A percentile compares a stretch with the other conserved stretches of the same genome.
These are phyloP conservation scores for Nyctanthes arbortristis DNA, from an alignment of 257 asterid genomes.

Conservation along the genomic window DNA sequence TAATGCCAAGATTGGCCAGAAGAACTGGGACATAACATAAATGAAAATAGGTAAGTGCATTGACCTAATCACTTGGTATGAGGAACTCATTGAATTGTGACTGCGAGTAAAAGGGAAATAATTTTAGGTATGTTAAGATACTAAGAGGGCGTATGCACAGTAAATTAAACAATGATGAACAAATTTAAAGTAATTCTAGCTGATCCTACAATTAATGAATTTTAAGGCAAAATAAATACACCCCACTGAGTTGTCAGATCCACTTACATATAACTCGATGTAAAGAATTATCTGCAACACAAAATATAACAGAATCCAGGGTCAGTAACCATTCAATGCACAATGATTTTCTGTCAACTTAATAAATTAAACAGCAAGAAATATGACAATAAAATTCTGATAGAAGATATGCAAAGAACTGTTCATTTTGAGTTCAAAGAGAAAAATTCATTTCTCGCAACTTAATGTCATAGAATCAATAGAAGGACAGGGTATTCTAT, in stretches of 20 bases:
- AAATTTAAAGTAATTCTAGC: neutral
- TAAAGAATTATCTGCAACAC: conserved; percentile 78
- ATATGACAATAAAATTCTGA: neutral
- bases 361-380: neutral
- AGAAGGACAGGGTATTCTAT: neutral
- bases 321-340: conserved; percentile 11
- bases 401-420: neutral
- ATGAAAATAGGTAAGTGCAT: neutral
- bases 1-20: neutral
- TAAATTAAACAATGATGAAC: neutral
- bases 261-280: conserved; percentile 92
- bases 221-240: neutral
- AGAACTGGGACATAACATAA: neutral
- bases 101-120: neutral
- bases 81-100: neutral
- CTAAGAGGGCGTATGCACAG: too few species aligned
- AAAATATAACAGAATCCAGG: conserved; percentile 29
- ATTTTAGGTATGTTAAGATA: too few species aligned
- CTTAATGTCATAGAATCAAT: neutral
- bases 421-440: neutral
- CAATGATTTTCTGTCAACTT: neutral
- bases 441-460: neutral
- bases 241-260: conserved; percentile 14
- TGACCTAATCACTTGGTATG: neutral
- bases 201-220: neutral